These are phyloP conservation scores for Adansonia grandidieri DNA, from an alignment of 441 rosid genomes.

Conservation along the genomic window DNA sequence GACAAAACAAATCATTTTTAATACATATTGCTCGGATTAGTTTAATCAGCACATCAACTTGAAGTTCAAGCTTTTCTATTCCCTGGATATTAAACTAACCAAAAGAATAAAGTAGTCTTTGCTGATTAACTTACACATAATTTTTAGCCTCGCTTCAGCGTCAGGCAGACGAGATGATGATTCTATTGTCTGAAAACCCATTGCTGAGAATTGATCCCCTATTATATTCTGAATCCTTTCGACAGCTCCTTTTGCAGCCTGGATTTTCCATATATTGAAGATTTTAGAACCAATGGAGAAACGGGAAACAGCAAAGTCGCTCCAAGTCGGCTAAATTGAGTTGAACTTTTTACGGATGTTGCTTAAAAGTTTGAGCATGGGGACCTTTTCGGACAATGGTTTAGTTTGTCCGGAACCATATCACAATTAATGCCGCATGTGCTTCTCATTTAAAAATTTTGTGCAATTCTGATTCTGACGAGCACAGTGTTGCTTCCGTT, in stretches of 20 bases:
- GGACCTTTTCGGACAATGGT: background rate
- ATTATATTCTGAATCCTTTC: background rate
- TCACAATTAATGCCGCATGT: constrained; percentile 5
- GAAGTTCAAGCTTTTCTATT: background rate
- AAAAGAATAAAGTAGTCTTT: background rate
- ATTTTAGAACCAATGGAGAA: background rate
- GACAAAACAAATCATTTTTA: constrained; percentile 8
- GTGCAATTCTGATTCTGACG: background rate
- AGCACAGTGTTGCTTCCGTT: background rate
- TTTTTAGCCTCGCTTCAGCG: background rate
- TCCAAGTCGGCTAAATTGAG: background rate
- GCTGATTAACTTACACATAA: background rate
- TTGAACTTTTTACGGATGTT: background rate
- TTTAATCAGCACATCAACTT: constrained; percentile 8
- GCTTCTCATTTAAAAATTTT: background rate
- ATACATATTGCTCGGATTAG: background rate
- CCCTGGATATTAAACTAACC: background rate
- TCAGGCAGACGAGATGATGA: constrained; percentile 7
- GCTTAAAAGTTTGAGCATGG: background rate
- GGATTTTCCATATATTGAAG: background rate
- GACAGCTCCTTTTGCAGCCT: background rate
- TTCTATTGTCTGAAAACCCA: background rate
- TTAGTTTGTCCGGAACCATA: background rate
- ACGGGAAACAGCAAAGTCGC: background rate
- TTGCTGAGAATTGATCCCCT: background rate